Percentiles rank a stretch among this genome's conserved stretches.
phyloP scores from a whole-genome alignment of 495 filamentous ascomycete genomes.

The Hypoxylon crocopeplum region DNA sequence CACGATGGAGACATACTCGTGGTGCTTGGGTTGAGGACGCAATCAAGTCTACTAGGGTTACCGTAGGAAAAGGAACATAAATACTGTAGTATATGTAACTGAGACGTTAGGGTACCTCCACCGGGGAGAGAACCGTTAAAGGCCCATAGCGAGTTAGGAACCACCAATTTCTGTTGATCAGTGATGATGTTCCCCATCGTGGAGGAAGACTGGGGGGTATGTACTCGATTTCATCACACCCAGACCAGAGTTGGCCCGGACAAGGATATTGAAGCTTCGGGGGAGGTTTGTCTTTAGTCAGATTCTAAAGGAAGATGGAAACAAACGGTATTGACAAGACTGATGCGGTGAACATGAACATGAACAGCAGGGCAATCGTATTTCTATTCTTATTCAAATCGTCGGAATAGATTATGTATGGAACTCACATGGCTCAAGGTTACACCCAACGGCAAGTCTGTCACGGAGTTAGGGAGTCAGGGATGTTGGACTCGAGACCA shows the following conservation, averaged over 20 bases:
- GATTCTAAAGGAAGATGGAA: too few relatives aligned
- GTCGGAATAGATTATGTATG: slow-evolving; percentile 27
- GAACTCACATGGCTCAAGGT: slow-evolving; percentile 32
- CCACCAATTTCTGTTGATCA: slow-evolving; percentile 29
- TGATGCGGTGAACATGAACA: slow-evolving; percentile 4
- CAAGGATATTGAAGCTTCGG: slow-evolving; percentile 13
- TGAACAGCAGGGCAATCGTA: neutral
- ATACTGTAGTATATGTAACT: too few relatives aligned
- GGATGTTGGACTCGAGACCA: slow-evolving; percentile 22
- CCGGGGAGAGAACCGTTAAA: neutral
- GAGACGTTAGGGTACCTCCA: too few relatives aligned
- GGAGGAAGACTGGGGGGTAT: neutral
- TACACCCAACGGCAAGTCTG: slow-evolving; percentile 32
- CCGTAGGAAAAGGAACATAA: too few relatives aligned
- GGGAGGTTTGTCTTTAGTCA: slow-evolving; percentile 15
- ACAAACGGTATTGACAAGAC: slow-evolving; percentile 15
- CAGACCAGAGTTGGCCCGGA: neutral
- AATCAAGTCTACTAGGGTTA: neutral
- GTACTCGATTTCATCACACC: slow-evolving; percentile 8
- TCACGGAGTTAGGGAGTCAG: slow-evolving; percentile 14
- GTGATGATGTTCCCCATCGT: slow-evolving; percentile 25
- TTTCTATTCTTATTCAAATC: neutral
- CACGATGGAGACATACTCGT: too few relatives aligned
- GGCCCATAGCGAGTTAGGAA: slow-evolving; percentile 2
- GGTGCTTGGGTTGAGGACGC: too few relatives aligned